These are phyloP conservation scores for Hysterium pulicare DNA, from an alignment of 2,329 filamentous ascomycete genomes.

Conservation along the genomic window DNA sequence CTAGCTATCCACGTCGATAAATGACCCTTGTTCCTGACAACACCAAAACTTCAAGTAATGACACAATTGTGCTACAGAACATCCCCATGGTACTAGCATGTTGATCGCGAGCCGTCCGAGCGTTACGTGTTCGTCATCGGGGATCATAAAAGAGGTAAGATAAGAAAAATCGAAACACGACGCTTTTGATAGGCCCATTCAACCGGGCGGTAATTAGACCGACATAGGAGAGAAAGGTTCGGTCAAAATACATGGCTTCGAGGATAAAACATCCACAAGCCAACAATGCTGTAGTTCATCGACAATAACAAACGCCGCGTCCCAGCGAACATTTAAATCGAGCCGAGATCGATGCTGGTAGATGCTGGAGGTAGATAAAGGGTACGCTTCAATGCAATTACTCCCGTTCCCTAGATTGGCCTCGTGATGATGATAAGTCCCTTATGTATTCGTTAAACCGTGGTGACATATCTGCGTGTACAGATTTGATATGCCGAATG, in stretches of 20 bases:
- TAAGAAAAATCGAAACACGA: not conserved
- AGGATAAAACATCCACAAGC: not conserved
- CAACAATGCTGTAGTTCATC: not conserved
- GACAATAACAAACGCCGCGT: slow-evolving; percentile 1
- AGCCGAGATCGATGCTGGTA: slow-evolving; percentile 1
- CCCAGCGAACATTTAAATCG: not conserved
- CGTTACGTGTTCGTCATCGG: not conserved
- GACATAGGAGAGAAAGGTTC: not conserved
- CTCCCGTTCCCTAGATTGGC: not conserved
- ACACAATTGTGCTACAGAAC: slow-evolving; percentile 3
- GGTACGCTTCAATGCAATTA: not conserved
- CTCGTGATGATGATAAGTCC: too few relatives aligned
- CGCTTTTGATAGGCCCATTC: not conserved
- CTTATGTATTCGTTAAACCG: not conserved
- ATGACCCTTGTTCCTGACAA: not conserved
- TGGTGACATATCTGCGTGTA: not conserved
- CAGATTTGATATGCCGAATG: not conserved
- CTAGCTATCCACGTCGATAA: not conserved
- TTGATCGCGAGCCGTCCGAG: not conserved
- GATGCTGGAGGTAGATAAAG: not conserved
- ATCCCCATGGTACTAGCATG: not conserved
- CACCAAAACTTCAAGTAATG: not conserved
- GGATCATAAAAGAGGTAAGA: not conserved
- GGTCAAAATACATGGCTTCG: not conserved
- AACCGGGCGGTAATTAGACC: too few relatives aligned